Conservation (phyloP, 768 basidiomycete species). For the Pleurotus tuber-regium region DNA sequence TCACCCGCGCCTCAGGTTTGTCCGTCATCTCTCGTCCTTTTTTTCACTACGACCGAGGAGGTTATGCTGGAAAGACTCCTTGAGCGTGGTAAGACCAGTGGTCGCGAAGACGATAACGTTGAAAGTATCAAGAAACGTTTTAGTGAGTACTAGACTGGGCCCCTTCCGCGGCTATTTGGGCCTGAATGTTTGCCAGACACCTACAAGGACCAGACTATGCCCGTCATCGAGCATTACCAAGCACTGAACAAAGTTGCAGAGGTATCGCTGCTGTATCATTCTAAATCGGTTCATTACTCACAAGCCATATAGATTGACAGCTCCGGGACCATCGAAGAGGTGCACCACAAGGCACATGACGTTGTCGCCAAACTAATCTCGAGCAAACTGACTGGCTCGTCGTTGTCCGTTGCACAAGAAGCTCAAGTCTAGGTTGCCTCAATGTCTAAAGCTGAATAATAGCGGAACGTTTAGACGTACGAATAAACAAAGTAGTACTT, state of each 20-base stretch:
- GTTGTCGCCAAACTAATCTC: conserved; percentile 45
- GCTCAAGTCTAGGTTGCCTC: conserved; percentile 7
- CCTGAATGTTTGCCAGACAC: conserved; percentile 72
- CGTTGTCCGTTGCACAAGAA: not conserved
- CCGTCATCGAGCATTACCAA: conserved; percentile 85
- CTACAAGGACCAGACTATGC: conserved; percentile 86
- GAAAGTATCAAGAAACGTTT: conserved; percentile 98
- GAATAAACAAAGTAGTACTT: too few relatives aligned
- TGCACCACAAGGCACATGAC: conserved; percentile 56
- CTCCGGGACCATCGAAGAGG: conserved; percentile 64
- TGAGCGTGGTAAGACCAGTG: conserved; percentile 90
- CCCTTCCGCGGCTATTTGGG: too few relatives aligned
- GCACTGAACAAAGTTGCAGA: conserved; percentile 69
- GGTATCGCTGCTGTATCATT: conserved; percentile 36
- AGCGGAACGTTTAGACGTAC: too few relatives aligned
- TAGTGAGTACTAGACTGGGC: too few relatives aligned
- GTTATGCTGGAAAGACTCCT: conserved; percentile 85
- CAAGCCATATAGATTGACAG: conserved; percentile 62
- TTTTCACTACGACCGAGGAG: conserved; percentile 84
- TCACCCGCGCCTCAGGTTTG: conserved; percentile 60
- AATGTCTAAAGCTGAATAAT: too few relatives aligned
- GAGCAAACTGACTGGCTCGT: not conserved
- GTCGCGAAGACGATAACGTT: conserved; percentile 92
- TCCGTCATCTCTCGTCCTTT: conserved; percentile 73
- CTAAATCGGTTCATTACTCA: conserved; percentile 1